Percentiles rank a stretch among this genome's conserved stretches.
phyloP scores from a whole-genome alignment of 371 early-diverging fungal species.

The Sporodiniella umbellata region DNA sequence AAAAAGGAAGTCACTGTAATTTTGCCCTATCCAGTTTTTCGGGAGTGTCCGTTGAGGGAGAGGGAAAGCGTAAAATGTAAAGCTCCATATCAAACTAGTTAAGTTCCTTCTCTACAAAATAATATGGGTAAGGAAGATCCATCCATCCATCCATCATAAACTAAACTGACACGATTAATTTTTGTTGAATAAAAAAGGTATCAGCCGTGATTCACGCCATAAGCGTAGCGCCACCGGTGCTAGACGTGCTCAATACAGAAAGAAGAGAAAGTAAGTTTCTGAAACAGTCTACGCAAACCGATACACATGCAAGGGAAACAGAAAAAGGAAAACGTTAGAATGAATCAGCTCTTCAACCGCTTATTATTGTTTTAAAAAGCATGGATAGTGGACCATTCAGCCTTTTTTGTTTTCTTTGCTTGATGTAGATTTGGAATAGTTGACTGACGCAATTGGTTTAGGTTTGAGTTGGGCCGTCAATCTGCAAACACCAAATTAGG shows the following conservation, averaged over 20 bases:
- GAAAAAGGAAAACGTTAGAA: neutral
- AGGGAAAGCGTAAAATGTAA: neutral
- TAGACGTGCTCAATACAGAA: slow-evolving; percentile 96
- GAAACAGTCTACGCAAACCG: neutral
- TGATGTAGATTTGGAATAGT: too few relatives aligned
- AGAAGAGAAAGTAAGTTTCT: slow-evolving; percentile 79
- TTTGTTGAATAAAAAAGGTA: slow-evolving; percentile 64
- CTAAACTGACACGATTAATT: slow-evolving; percentile 7
- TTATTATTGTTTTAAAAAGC: neutral
- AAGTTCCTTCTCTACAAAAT: slow-evolving; percentile 37
- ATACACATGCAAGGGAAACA: too few relatives aligned
- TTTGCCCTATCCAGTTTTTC: too few relatives aligned
- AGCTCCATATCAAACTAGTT: neutral
- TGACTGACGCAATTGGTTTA: slow-evolving; percentile 22
- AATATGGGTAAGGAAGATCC: slow-evolving; percentile 25
- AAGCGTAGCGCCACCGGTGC: slow-evolving; percentile 98
- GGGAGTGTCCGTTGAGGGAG: neutral
- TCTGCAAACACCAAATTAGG: slow-evolving; percentile 98
- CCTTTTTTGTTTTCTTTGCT: neutral
- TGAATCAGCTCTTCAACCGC: neutral
- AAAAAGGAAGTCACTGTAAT: too few relatives aligned
- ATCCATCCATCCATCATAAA: slow-evolving; percentile 23
- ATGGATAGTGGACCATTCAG: too few relatives aligned
- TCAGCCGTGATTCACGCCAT: slow-evolving; percentile 97
- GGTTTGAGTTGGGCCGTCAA: slow-evolving; percentile 98